Evolutionary conservation across 1,139 yeast species (phyloP), one percentile per base, ranked within the genome.

Genomic region (Nadsonia starkeyi-henricii): DNA sequence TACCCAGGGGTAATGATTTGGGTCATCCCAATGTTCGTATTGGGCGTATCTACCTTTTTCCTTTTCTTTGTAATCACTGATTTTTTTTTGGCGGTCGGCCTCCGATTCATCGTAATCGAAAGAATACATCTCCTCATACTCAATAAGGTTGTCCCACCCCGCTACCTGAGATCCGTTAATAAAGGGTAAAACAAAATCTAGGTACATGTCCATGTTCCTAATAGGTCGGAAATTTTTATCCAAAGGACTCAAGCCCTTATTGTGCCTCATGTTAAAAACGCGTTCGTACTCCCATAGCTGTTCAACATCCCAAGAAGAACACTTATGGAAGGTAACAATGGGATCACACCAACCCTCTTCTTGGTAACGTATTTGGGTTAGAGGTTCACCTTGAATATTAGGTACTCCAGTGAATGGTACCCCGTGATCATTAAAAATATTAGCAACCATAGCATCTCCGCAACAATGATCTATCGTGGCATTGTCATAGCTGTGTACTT

Each of bases 391-490:
- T 37, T 45, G 45, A 20, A 45, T 45, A 45, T 43, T 18, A 28
- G 41, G 2, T 28, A 36, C 21, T 8, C 47, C 52, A 2, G 45
- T 48, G 17, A 5, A 26, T 50, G 26, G 50, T 46, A 18, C 68
- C 67, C 1, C 66, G 59, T 60, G 58, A 52, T 67, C 71, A 2
- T 70, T 70, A 48, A 67, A 62, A 52, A 65, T 62, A 39, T 55
- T 59, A n/a, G 50, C 47, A 23, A 56, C 52, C 1, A 65, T 56
- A 17, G 51, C 48, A 19, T 55, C 50, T 36, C 62, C 65, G 47
- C 60, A 59, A 45, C 53, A 47, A 23, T 48, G 45, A 17, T 52
- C 51, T 12, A 56, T 54, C 42, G 57, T 52, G n/a, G n/a, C n/a
- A n/a, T n/a, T n/a, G n/a, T n/a, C n/a, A n/a, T n/a, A n/a, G n/a